Percentiles rank a stretch among this genome's conserved stretches.
Evolutionary conservation across 2,329 filamentous ascomycete genomes (phyloP).

Genomic region (Reticulascus tulasneorum): DNA sequence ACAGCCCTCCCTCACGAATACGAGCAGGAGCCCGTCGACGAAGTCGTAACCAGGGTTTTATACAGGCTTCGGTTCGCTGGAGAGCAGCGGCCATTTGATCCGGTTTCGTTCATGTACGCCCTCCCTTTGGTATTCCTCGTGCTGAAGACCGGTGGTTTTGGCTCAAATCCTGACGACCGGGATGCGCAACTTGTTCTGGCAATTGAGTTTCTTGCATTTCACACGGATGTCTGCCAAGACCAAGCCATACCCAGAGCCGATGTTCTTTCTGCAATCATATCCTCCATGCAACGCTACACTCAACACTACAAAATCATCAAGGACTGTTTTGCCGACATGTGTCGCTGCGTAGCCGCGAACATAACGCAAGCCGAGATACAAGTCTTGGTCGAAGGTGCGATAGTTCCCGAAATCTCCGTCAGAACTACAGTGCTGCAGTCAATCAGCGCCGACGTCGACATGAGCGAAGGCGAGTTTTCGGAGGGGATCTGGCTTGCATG

Average conservation of each 20-base stretch:
- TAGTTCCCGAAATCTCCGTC: conserved; percentile 75
- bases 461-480: conserved; percentile 81
- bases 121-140: conserved; percentile 78
- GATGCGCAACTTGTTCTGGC: conserved; percentile 89
- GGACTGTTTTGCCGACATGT: conserved; percentile 84
- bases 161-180: conserved; percentile 67
- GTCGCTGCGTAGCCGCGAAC: conserved; percentile 78
- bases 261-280: conserved; percentile 67
- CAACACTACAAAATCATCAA: conserved; percentile 95
- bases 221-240: conserved; percentile 76
- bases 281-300: conserved; percentile 80
- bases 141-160: conserved; percentile 74
- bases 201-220: conserved; percentile 83
- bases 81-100: conserved; percentile 91
- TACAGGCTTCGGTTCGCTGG: conserved; percentile 87
- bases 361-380: conserved; percentile 69
- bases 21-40: conserved; percentile 75
- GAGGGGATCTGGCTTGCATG: conserved; percentile 91
- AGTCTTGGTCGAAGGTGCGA: conserved; percentile 72
- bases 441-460: conserved; percentile 85
- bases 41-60: conserved; percentile 80
- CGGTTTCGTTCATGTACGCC: conserved; percentile 81
- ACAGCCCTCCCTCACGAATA: conserved; percentile 68
- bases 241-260: conserved; percentile 71
- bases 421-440: conserved; percentile 82